These are phyloP conservation scores for Diaporthe capsici DNA, from an alignment of 2,329 filamentous ascomycete species.

Conservation along the genomic window DNA sequence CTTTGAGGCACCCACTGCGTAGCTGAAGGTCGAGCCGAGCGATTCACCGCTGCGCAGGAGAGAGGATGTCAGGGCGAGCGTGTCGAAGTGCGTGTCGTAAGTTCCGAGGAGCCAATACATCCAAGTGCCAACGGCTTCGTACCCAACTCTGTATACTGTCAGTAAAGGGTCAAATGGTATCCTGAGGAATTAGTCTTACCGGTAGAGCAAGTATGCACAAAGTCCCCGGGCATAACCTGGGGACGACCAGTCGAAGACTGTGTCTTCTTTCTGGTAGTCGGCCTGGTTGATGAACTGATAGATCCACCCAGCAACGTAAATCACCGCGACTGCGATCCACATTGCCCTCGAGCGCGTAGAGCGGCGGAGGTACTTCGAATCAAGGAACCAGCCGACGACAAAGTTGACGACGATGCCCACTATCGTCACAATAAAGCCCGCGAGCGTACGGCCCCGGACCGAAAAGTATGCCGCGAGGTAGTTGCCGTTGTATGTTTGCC, in stretches of 20 bases:
- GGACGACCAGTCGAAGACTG: slow-evolving; percentile 20
- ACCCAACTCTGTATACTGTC: neutral
- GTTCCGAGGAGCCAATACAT: slow-evolving; percentile 27
- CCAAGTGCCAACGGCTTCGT: slow-evolving; percentile 18
- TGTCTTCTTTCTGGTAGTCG: slow-evolving; percentile 36
- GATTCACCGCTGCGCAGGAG: slow-evolving; percentile 28
- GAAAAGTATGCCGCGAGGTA: slow-evolving; percentile 43
- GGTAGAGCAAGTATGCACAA: slow-evolving; percentile 16
- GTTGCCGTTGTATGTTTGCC: slow-evolving; percentile 43
- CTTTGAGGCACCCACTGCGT: slow-evolving; percentile 17
- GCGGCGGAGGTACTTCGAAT: slow-evolving; percentile 36
- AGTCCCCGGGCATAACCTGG: slow-evolving; percentile 1
- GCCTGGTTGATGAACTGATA: slow-evolving; percentile 40
- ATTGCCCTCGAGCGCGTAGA: slow-evolving; percentile 39
- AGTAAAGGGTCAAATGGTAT: neutral
- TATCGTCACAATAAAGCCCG: slow-evolving; percentile 54
- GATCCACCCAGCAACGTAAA: slow-evolving; percentile 40
- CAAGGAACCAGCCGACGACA: slow-evolving; percentile 39
- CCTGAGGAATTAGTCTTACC: neutral
- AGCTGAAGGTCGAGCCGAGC: slow-evolving; percentile 7
- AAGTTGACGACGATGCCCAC: slow-evolving; percentile 50
- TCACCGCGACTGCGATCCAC: slow-evolving; percentile 35
- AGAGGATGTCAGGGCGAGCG: slow-evolving; percentile 15
- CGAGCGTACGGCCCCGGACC: slow-evolving; percentile 40
- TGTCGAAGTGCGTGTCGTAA: slow-evolving; percentile 26